These are phyloP conservation scores for Sugiyamaella marilandica DNA, from an alignment of 805 yeast species.

Conservation along the genomic window DNA sequence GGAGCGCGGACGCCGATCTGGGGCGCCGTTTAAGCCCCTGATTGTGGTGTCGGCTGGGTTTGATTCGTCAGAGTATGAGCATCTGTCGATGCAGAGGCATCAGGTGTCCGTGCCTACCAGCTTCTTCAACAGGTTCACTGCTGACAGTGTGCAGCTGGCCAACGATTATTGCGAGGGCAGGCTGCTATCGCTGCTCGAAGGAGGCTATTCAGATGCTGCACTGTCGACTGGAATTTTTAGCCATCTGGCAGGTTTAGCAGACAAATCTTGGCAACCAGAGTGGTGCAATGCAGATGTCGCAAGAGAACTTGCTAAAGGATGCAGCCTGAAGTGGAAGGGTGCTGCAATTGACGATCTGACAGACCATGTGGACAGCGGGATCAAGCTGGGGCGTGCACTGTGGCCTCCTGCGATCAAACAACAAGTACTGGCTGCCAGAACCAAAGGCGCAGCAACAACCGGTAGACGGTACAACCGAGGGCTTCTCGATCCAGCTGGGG, in stretches of 20 bases:
- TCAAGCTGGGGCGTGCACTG: slow-evolving; percentile 30
- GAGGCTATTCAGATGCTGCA: slow-evolving; percentile 84
- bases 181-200: slow-evolving; percentile 68
- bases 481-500: not conserved
- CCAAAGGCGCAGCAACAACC: slow-evolving; percentile 18
- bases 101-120: slow-evolving; percentile 76
- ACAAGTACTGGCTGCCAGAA: slow-evolving; percentile 14
- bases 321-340: slow-evolving; percentile 56
- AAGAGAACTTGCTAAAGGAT: slow-evolving; percentile 62
- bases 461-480: slow-evolving; percentile 9
- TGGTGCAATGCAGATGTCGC: slow-evolving; percentile 64
- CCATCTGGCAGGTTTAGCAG: slow-evolving; percentile 67
- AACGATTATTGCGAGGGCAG: slow-evolving; percentile 57
- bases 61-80: slow-evolving; percentile 81
- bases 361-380: slow-evolving; percentile 26
- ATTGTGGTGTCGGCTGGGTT: slow-evolving; percentile 82
- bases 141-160: slow-evolving; percentile 66
- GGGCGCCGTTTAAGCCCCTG: slow-evolving; percentile 47
- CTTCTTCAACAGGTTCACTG: slow-evolving; percentile 66
- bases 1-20: slow-evolving; percentile 26
- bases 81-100: slow-evolving; percentile 81
- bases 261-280: slow-evolving; percentile 51
- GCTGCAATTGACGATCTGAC: not conserved
- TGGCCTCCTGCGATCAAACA: slow-evolving; percentile 24
- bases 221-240: slow-evolving; percentile 73